Evolutionary conservation across 495 filamentous ascomycete species (phyloP).

Genomic region (Aspergillus heteromorphus): DNA sequence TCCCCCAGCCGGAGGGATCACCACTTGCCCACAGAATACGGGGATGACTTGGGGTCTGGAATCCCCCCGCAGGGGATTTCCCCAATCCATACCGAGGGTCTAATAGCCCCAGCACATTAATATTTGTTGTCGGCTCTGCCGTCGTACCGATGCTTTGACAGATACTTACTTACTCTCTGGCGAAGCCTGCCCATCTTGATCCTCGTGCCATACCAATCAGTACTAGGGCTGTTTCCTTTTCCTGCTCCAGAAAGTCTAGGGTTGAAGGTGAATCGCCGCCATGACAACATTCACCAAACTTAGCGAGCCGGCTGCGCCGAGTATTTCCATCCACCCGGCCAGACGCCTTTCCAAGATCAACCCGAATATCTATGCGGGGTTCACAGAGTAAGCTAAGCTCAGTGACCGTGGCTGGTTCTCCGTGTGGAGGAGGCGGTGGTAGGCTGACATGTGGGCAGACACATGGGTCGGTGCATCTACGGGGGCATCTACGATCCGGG

Average conservation of each 20-base stretch:
- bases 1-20: not conserved
- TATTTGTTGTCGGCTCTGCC: slow-evolving; percentile 18
- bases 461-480: slow-evolving; percentile 82
- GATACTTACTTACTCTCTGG: not conserved
- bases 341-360: slow-evolving; percentile 64
- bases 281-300: slow-evolving; percentile 72
- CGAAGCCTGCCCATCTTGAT: slow-evolving; percentile 4
- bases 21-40: not conserved
- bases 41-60: slow-evolving; percentile 5
- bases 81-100: slow-evolving; percentile 11
- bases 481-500: slow-evolving; percentile 75
- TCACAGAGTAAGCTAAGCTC: slow-evolving; percentile 59
- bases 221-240: not conserved
- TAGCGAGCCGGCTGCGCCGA: slow-evolving; percentile 48
- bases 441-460: slow-evolving; percentile 38
- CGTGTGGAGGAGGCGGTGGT: not conserved
- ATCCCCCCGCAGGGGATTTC: slow-evolving; percentile 20
- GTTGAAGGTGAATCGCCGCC: not conserved
- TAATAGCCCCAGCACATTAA: slow-evolving; percentile 13
- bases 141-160: not conserved
- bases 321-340: slow-evolving; percentile 54
- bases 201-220: slow-evolving; percentile 17
- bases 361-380: slow-evolving; percentile 69
- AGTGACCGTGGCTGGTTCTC: not conserved
- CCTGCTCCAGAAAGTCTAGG: slow-evolving; percentile 7